phyloP scores from a whole-genome alignment of 108 stramenopile species.

The Chaetoceros tenuissimus region DNA sequence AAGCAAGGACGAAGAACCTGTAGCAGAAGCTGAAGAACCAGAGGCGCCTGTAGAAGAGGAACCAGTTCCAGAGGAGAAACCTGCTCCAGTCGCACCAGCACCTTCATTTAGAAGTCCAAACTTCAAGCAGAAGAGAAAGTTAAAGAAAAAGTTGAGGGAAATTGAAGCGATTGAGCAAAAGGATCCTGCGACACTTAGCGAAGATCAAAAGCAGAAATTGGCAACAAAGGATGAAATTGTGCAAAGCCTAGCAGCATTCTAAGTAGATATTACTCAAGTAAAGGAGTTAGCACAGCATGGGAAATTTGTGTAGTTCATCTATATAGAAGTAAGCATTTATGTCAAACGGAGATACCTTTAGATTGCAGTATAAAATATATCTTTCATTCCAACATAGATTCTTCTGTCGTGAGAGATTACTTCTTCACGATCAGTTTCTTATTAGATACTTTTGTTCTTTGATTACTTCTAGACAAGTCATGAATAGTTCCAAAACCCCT shows the following conservation, averaged over 20 bases:
- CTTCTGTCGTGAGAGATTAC: too few species aligned
- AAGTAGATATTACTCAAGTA: too few species aligned
- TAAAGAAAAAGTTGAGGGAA: not conserved
- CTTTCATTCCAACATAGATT: too few species aligned
- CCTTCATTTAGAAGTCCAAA: not conserved
- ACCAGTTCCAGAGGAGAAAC: not conserved
- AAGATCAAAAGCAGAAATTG: not conserved
- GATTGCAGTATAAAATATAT: too few species aligned
- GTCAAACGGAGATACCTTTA: too few species aligned
- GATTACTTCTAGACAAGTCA: too few species aligned
- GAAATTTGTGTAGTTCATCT: not conserved
- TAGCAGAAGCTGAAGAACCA: not conserved
- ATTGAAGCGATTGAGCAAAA: not conserved
- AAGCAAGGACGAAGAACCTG: too few species aligned
- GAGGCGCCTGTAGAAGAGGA: not conserved
- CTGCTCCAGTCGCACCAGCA: not conserved
- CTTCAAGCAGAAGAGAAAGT: not conserved
- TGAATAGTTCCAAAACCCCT: too few species aligned
- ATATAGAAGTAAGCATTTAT: too few species aligned
- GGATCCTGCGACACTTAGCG: not conserved
- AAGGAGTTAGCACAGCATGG: not conserved
- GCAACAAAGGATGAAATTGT: not conserved
- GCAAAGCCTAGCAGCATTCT: not conserved
- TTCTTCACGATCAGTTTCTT: too few species aligned
- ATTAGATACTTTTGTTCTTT: too few species aligned